These are phyloP conservation scores for sorghum (Sorghum bicolor) DNA, from an alignment of 176 grass and related monocot genomes.

Conservation along the genomic window Sorghum_bicolor_NCBIv3 NC_012871.2:7654501-7655000, in stretches of 20 bases:
- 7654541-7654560: background rate
- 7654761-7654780: slow-evolving; percentile 94
- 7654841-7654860: background rate
- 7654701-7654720: slow-evolving; percentile 94
- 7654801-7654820: background rate
- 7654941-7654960: slow-evolving; percentile 88
- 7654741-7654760: slow-evolving; percentile 89
- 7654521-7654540: slow-evolving; percentile 5
- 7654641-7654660: slow-evolving; percentile 87
- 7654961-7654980: slow-evolving; percentile 48
- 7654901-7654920: slow-evolving; percentile 73
- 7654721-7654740: slow-evolving; percentile 93
- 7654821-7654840: slow-evolving; percentile 1
- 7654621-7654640: slow-evolving; percentile 86
- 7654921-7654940: slow-evolving; percentile 60
- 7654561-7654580: slow-evolving; percentile 55
- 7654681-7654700: slow-evolving; percentile 77
- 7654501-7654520: background rate
- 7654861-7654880: slow-evolving; percentile 24
- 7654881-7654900: slow-evolving; percentile 76
- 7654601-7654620: slow-evolving; percentile 85
- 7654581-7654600: slow-evolving; percentile 84
- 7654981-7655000: background rate
- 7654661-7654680: slow-evolving; percentile 80
- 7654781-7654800: slow-evolving; percentile 25